Evolutionary conservation across 2,329 filamentous ascomycete species (phyloP), one percentile per base, ranked within the genome.

Genomic region (Epichloe elymi): DNA sequence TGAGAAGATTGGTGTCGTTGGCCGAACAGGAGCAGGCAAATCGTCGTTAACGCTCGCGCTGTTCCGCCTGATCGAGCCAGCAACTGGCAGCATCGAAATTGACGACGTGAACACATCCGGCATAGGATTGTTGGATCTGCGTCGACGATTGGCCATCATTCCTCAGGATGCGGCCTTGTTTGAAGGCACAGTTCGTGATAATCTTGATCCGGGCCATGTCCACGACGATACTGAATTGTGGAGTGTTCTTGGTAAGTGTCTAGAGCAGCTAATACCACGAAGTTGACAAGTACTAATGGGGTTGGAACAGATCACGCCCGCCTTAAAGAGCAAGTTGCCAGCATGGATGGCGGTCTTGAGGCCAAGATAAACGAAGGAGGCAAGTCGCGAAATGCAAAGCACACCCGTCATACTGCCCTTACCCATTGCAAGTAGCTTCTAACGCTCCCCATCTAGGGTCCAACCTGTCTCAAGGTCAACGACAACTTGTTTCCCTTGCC

Each of bases 1-100:
- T 63, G 93, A 98, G 73, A 98, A 97, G 76, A 93, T 98, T 65
- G 93, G 93, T 54, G 90, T 98, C 11, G 93, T 98, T 35, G 93
- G 93, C 51, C 85, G 93, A 46, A 98, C 93, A 0, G 93, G 93
- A 50, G 93, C 93, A 35, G 93, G 93, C 63, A 98, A 98, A 73
- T 95, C 88, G 54, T 95, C 89, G 10, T 73, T 98, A 55, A 97
- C 93, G 0, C 75, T 98, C 55, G 84, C 93, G 2, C 74, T 98
- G 19, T 98, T 98, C 79, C 83, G 94, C 49, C 89, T 98, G 58
- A 97, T 98, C 55, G 94, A 98, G 70, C 81, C 90, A 2, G 79
- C 76, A 38, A 80, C 80, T 41, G 93, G 93, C 49, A 78, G 85
- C 61, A 93, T 98, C 59, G 86, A 81, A 59, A 95, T 98, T 61